Conservation (phyloP, 2,329 filamentous ascomycete genomes). For the Cladosporium sp. region DNA sequence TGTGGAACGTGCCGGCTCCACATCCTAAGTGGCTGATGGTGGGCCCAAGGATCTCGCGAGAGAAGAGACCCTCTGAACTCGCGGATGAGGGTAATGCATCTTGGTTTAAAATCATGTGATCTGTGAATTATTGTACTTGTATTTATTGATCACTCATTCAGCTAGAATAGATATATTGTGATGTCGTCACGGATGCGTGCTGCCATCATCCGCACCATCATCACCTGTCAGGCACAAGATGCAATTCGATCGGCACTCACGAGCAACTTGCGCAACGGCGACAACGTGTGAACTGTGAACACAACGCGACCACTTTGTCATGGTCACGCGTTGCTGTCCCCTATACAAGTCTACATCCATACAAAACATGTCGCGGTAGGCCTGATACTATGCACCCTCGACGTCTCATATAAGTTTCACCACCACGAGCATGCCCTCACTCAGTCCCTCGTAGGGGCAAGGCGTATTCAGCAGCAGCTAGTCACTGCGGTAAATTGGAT, state of each 20-base stretch:
- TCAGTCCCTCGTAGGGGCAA: not conserved
- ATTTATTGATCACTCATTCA: not conserved
- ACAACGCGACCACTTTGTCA: not conserved
- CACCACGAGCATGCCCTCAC: not conserved
- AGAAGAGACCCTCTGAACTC: not conserved
- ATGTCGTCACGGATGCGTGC: not conserved
- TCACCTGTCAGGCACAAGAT: not conserved
- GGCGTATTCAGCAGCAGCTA: not conserved
- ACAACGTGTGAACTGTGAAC: not conserved
- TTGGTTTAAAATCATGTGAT: not conserved
- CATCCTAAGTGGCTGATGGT: not conserved
- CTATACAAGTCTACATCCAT: not conserved
- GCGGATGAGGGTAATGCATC: not conserved
- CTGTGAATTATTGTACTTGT: not conserved
- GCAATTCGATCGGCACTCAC: not conserved
- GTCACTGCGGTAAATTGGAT: constrained; percentile 5
- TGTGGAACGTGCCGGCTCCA: not conserved
- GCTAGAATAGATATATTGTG: not conserved
- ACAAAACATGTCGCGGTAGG: not conserved
- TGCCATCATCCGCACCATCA: not conserved
- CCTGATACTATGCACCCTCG: not conserved
- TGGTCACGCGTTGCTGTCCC: not conserved
- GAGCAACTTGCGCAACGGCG: not conserved
- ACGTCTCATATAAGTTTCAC: not conserved
- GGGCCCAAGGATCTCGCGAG: not conserved